Base-by-base conservation (phyloP, 306 rosid species). In the Phaseolus lunatus region DNA sequence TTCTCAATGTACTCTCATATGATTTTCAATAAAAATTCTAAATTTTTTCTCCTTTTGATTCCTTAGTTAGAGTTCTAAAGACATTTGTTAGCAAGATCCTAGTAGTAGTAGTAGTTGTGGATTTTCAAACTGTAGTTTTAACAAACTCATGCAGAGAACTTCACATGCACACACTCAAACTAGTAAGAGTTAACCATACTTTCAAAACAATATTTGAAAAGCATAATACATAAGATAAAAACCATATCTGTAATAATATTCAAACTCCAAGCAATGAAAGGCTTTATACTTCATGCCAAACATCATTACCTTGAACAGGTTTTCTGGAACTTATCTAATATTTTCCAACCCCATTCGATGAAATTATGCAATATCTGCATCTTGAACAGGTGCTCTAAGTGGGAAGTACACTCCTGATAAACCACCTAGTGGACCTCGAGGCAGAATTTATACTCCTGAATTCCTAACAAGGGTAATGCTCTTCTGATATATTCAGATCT, bases 351-450 rank as follows among this genome's bases (percentile, higher is more conserved):
- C 66, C 10, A 9, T 41, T 4, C 15, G 20, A 19, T 41, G 52
- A 65, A 62, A 24, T 61, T 67, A 67, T 41, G 63, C 73, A 57
- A 56, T 39, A 44, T 77, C 37, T 19, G 47, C 41, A 72, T 43
- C 73, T 35, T 67, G 44, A 62, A 77, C 88, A 92, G 98, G 98
- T 73, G 85, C 65, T 84, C 91, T 95, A 5, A 88, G 97, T 0
- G 98, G 98, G 65, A 95, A 95, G 88, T 92, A 95, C 77, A 85
- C 87, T 58, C 92, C 97, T 9, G 86, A 73, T 58, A 92, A 90
- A 62, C 93, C 93, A 15, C 98, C 98, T 53, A 74, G 76, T 5
- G 97, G 98, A 47, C 98, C 98, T 68, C 89, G 96, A 73, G 67
- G 96, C 4, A 78, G 79, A 81, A 90, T 95, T 68, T 95, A 90